Evolutionary conservation across 2,329 filamentous ascomycete species (phyloP).

Genomic region (Arthrobotrys musiformis): DNA sequence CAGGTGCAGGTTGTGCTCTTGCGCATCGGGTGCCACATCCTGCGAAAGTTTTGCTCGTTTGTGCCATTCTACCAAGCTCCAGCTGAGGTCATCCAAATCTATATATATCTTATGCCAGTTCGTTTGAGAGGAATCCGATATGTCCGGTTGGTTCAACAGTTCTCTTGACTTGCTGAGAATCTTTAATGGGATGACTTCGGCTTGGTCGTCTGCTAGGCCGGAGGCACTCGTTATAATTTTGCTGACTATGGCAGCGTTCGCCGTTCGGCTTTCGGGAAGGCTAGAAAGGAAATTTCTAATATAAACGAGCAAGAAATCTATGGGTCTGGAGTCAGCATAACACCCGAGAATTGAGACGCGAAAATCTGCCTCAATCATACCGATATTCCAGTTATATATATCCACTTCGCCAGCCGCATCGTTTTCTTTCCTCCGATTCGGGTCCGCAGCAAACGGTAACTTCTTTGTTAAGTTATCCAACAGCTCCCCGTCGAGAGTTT

Average conservation of each 20-base stretch:
- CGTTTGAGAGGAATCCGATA: conserved; percentile 45
- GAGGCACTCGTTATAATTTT: conserved; percentile 52
- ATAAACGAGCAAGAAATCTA: conserved; percentile 55
- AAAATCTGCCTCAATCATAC: background rate
- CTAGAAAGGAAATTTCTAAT: conserved; percentile 53
- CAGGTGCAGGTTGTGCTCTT: conserved; percentile 41
- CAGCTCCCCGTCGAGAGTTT: conserved; percentile 50
- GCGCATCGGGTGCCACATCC: conserved; percentile 44
- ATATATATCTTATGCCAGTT: conserved; percentile 56
- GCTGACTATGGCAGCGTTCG: conserved; percentile 51
- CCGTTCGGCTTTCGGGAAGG: conserved; percentile 52
- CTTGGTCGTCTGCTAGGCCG: conserved; percentile 43
- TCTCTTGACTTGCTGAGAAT: conserved; percentile 53
- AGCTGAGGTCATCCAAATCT: conserved; percentile 52
- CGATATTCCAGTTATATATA: conserved; percentile 55
- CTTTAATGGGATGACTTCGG: conserved; percentile 34
- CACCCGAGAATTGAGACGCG: background rate
- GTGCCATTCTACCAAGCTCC: conserved; percentile 55
- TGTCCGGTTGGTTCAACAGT: conserved; percentile 51
- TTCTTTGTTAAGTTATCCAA: conserved; percentile 50
- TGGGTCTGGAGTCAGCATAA: background rate
- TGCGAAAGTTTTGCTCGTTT: conserved; percentile 46
- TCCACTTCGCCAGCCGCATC: conserved; percentile 32
- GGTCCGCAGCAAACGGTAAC: conserved; percentile 47
- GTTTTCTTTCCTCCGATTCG: conserved; percentile 30